Evolutionary conservation across 208 protist species (phyloP).

Genomic region (Trypanosoma caninum): DNA sequence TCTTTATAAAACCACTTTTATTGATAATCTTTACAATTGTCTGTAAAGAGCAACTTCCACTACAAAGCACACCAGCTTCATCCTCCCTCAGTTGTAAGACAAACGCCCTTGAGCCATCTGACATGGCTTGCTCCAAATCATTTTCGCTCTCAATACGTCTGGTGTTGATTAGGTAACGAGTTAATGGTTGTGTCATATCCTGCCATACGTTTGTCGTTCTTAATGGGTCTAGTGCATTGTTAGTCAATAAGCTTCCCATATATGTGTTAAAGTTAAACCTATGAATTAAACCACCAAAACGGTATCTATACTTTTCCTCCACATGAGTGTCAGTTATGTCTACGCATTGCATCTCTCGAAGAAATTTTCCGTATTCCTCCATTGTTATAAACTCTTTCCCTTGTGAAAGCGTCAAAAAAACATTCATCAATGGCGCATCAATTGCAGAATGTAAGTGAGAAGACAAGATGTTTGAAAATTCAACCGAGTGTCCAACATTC

Average conservation of each 20-base stretch:
- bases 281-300: slow-evolving; percentile 80
- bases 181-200: slow-evolving; percentile 89
- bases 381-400: slow-evolving; percentile 60
- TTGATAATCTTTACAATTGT: slow-evolving; percentile 65
- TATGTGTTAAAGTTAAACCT: slow-evolving; percentile 87
- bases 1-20: slow-evolving; percentile 62
- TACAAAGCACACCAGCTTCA: slow-evolving; percentile 44
- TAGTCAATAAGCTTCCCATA: slow-evolving; percentile 73
- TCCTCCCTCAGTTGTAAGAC: slow-evolving; percentile 57
- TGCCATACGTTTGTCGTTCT: slow-evolving; percentile 81
- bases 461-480: slow-evolving; percentile 66
- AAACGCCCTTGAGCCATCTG: slow-evolving; percentile 32
- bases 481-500: not conserved
- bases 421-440: slow-evolving; percentile 51
- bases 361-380: slow-evolving; percentile 75
- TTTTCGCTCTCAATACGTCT: slow-evolving; percentile 60
- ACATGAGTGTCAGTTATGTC: slow-evolving; percentile 74
- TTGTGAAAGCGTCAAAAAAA: slow-evolving; percentile 72
- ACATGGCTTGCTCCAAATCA: slow-evolving; percentile 53
- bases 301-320: slow-evolving; percentile 83
- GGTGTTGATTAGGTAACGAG: slow-evolving; percentile 69
- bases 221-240: slow-evolving; percentile 75
- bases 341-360: slow-evolving; percentile 64
- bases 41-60: slow-evolving; percentile 54
- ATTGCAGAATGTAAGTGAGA: slow-evolving; percentile 64